phyloP scores from a whole-genome alignment of 169 alveolate species.

The Plasmodium vivax region DNA sequence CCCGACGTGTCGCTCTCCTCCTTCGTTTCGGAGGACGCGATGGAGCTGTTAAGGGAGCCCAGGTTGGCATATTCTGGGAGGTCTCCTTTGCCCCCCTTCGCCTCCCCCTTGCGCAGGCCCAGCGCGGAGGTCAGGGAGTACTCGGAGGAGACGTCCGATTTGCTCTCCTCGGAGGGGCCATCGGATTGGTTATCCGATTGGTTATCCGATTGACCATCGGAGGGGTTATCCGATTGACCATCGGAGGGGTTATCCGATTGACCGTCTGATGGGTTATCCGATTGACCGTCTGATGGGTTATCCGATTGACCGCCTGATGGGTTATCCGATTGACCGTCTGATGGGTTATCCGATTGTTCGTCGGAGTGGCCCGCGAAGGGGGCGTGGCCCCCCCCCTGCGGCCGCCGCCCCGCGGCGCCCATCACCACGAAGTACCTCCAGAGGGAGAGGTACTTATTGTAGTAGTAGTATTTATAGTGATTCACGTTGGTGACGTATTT shows the following conservation, averaged over 20 bases:
- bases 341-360: too few relatives aligned
- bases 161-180: not conserved
- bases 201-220: not conserved
- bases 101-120: not conserved
- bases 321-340: too few relatives aligned
- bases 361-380: too few relatives aligned
- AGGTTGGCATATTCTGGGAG: not conserved
- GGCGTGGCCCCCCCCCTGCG: not conserved
- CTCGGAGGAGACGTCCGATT: not conserved
- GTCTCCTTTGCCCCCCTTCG: not conserved
- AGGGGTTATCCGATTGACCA: too few relatives aligned
- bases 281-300: too few relatives aligned
- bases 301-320: too few relatives aligned
- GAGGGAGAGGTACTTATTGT: conserved; percentile 36
- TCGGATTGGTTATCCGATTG: not conserved
- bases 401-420: not conserved
- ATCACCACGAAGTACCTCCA: conserved; percentile 60
- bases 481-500: conserved; percentile 34
- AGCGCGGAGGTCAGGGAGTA: not conserved
- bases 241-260: too few relatives aligned
- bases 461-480: conserved; percentile 52
- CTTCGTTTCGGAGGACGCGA: conserved; percentile 31
- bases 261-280: too few relatives aligned
- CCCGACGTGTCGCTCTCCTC: conserved; percentile 30
- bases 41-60: conserved; percentile 1